Evolutionary conservation across 2,329 filamentous ascomycete genomes (phyloP), one percentile per base, ranked within the genome.

Genomic region (Monilinia fructigena): DNA sequence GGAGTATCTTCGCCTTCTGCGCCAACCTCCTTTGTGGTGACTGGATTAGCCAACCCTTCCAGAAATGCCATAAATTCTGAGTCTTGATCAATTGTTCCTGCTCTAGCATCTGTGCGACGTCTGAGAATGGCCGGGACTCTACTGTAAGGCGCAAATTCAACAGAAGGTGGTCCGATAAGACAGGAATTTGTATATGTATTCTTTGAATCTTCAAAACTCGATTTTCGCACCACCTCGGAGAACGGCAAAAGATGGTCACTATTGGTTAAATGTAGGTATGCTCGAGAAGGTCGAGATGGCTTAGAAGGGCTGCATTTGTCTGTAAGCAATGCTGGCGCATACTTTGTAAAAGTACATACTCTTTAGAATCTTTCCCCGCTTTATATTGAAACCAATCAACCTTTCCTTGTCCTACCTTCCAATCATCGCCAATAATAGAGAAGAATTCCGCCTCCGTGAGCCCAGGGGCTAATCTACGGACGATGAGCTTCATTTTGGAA

Each of bases 51-150:
- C 56, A 98, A 83, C 64, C 86, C 90, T 76, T 96, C 91, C 10
- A 99, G 83, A 76, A 98, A 99, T 35, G 89, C 87, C 81, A 97
- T 96, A 73, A 97, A 99, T 73, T 98, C 95, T 0, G 92, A 88
- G 74, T 99, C 95, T 76, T 97, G 93, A 74, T 99, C 95, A 71
- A 99, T 98, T 3, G 93, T 97, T 63, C 94, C 95, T 76, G 97
- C 92, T 18, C 93, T 88, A 63, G 88, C 87, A 80, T 99, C 95
- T 64, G 87, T 86, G 45, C 92, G 88, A 60, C 86, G 86, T 76
- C 91, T 92, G 18, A 56, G 53, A 47, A 83, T 85, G 67, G 86
- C 86, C 1, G 94, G 92, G 1, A 92, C 85, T 74, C 93, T 93
- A 71, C 92, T 91, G 79, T 93, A 96, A 0, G 90, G 86, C 23